Conservation (phyloP, 768 basidiomycete genomes). For the Rhizopogon salebrosus region DNA sequence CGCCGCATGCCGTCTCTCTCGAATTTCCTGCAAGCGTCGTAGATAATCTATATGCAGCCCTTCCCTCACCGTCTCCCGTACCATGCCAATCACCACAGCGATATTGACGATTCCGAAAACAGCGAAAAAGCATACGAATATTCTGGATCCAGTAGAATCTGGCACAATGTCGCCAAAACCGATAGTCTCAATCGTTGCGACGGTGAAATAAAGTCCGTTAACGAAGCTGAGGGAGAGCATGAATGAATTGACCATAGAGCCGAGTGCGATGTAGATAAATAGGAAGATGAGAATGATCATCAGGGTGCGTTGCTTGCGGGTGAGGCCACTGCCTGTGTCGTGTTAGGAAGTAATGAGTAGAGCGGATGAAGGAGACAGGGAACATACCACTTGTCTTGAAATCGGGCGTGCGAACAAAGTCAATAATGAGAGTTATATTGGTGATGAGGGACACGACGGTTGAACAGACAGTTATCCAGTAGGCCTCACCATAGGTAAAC, state of each 20-base stretch:
- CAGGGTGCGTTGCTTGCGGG: slow-evolving; percentile 73
- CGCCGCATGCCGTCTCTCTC: slow-evolving; percentile 38
- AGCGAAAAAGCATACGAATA: slow-evolving; percentile 57
- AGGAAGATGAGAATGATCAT: slow-evolving; percentile 74
- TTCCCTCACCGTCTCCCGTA: slow-evolving; percentile 70
- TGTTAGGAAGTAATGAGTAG: slow-evolving; percentile 1
- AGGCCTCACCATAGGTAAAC: slow-evolving; percentile 65
- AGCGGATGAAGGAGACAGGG: neutral
- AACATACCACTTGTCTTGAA: slow-evolving; percentile 59
- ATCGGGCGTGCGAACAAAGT: slow-evolving; percentile 52
- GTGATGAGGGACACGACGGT: slow-evolving; percentile 61
- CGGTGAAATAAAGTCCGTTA: slow-evolving; percentile 73
- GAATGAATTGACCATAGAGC: slow-evolving; percentile 54
- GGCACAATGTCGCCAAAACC: slow-evolving; percentile 78
- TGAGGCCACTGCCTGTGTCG: slow-evolving; percentile 66
- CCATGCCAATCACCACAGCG: slow-evolving; percentile 57
- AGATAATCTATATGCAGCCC: slow-evolving; percentile 62
- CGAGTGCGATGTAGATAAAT: slow-evolving; percentile 68
- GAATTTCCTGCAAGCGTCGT: slow-evolving; percentile 44
- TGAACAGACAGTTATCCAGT: slow-evolving; percentile 76
- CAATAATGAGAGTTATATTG: slow-evolving; percentile 63
- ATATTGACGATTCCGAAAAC: slow-evolving; percentile 59
- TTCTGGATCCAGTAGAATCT: slow-evolving; percentile 39
- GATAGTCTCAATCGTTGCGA: slow-evolving; percentile 68
- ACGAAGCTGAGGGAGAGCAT: slow-evolving; percentile 55